These are phyloP conservation scores for Aulographum hederae DNA, from an alignment of 2,329 filamentous ascomycete species.

Conservation along the genomic window DNA sequence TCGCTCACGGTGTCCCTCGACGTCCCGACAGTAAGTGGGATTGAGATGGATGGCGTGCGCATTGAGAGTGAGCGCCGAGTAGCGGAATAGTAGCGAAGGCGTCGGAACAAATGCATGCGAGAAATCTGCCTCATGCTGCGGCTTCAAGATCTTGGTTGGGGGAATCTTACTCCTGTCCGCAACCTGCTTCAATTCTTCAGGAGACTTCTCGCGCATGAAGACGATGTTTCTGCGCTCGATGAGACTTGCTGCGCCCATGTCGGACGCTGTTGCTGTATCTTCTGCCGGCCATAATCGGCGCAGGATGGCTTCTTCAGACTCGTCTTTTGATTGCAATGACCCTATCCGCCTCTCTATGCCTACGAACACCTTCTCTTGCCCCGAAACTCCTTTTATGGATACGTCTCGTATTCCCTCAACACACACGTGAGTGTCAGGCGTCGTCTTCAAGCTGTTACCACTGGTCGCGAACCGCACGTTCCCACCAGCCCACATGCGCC, in stretches of 20 bases:
- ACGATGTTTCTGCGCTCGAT: constrained; percentile 44
- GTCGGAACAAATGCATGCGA: constrained; percentile 46
- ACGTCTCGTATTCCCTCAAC: constrained; percentile 30
- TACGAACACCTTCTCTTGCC: constrained; percentile 40
- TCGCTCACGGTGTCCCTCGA: constrained; percentile 57
- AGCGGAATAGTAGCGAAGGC: constrained; percentile 63
- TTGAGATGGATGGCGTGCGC: constrained; percentile 84
- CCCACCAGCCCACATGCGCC: constrained; percentile 83
- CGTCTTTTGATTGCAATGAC: constrained; percentile 7
- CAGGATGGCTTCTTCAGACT: constrained; percentile 10
- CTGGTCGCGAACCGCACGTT: constrained; percentile 26
- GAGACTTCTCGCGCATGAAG: constrained; percentile 37
- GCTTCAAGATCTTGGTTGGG: constrained; percentile 16
- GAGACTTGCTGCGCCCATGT: constrained; percentile 23
- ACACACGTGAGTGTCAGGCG: constrained; percentile 11
- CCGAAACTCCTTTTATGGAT: constrained; percentile 29
- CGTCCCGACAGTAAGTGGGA: constrained; percentile 43
- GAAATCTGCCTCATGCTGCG: constrained; percentile 33
- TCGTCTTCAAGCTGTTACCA: constrained; percentile 9
- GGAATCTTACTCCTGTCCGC: constrained; percentile 11
- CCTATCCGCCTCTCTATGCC: constrained; percentile 36
- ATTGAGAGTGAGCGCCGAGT: constrained; percentile 82
- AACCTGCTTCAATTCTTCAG: constrained; percentile 15
- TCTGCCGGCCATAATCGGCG: constrained; percentile 25
- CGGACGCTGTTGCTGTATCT: constrained; percentile 21